Percentiles rank a stretch among this genome's conserved stretches.
These are phyloP conservation scores for Fusarium sp. DNA, from an alignment of 2,329 filamentous ascomycete species.

Conservation along the genomic window DNA sequence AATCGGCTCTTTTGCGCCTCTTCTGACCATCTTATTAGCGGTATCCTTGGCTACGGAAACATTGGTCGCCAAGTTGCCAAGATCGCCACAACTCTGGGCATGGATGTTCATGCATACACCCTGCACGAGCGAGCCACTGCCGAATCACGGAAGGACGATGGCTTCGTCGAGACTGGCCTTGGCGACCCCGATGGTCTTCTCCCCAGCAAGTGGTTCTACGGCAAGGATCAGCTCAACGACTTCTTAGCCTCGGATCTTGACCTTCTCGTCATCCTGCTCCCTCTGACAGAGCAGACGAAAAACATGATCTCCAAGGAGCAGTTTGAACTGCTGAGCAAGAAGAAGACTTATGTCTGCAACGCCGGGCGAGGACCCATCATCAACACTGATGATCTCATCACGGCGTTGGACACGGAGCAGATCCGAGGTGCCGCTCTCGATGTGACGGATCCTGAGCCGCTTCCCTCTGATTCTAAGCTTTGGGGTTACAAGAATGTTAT, in stretches of 20 bases:
- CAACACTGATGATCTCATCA: neutral
- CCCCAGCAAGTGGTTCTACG: constrained; percentile 63
- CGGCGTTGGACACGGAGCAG: neutral
- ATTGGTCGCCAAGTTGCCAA: constrained; percentile 66
- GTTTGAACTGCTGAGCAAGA: constrained; percentile 6
- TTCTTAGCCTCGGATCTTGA: constrained; percentile 65
- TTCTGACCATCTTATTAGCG: constrained; percentile 45
- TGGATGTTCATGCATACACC: constrained; percentile 80
- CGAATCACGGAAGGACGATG: constrained; percentile 70
- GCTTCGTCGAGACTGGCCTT: constrained; percentile 76
- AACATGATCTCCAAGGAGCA: constrained; percentile 13
- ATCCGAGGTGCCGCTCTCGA: constrained; percentile 4
- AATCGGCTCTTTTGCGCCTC: neutral
- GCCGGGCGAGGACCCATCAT: constrained; percentile 4
- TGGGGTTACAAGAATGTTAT: constrained; percentile 4
- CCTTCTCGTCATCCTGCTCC: constrained; percentile 57
- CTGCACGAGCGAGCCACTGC: constrained; percentile 73
- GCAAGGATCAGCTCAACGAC: constrained; percentile 58
- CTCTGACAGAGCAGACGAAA: constrained; percentile 7
- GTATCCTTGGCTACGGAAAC: constrained; percentile 65
- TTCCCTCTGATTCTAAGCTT: neutral
- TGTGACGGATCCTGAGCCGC: constrained; percentile 1
- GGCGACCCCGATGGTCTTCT: constrained; percentile 62
- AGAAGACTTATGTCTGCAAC: constrained; percentile 10
- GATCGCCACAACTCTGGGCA: constrained; percentile 73